Conservation (phyloP, 2,329 filamentous ascomycete species). For the Aureobasidium sp. region DNA sequence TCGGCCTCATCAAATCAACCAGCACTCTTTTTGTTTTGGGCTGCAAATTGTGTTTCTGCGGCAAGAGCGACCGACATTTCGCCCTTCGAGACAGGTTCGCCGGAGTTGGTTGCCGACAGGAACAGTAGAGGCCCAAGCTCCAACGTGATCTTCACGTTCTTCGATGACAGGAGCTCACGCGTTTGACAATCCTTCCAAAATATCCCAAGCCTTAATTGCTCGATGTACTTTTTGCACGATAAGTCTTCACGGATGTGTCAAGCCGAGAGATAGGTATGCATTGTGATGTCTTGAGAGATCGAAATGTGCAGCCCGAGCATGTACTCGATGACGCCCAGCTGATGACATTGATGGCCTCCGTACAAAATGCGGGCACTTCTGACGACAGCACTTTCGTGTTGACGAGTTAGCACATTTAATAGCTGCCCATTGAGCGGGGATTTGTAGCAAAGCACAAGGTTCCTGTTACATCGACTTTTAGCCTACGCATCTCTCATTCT, state of each 20-base stretch:
- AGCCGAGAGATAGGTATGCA: background rate
- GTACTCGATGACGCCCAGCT: background rate
- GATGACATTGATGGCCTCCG: constrained; percentile 6
- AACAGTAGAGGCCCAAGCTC: background rate
- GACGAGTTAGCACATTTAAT: background rate
- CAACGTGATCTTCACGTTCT: background rate
- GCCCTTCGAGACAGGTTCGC: background rate
- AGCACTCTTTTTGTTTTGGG: background rate
- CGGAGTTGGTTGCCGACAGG: background rate
- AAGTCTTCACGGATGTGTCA: background rate
- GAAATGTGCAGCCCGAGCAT: background rate
- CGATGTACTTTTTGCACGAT: background rate
- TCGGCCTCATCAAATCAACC: no score
- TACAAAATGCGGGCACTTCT: background rate
- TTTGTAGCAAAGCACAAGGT: background rate
- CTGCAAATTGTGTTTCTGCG: background rate
- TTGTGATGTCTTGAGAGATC: background rate
- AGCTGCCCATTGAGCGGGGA: background rate
- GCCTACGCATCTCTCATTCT: background rate
- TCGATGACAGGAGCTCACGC: background rate
- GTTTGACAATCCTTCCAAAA: background rate
- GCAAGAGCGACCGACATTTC: background rate
- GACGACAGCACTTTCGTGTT: constrained; percentile 6
- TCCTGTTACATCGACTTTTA: background rate
- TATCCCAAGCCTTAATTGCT: background rate